These are phyloP conservation scores for Carex pumila DNA, from an alignment of 176 grass and related monocot species.

Conservation along the genomic window DNA sequence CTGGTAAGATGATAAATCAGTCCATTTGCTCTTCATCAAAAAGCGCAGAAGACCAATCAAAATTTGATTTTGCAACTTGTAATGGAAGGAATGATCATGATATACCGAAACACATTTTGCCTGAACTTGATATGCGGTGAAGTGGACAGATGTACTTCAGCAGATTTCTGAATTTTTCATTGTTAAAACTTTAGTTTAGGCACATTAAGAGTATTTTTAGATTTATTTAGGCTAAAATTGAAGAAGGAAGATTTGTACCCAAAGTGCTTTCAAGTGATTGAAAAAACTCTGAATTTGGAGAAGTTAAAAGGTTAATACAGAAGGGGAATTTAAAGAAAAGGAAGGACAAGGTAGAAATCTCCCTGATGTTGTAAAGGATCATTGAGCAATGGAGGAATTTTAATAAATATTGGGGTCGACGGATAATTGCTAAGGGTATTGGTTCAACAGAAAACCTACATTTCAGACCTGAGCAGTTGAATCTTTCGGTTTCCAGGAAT, in stretches of 20 bases:
- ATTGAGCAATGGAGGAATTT: background rate
- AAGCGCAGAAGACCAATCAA: background rate
- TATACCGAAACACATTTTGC: constrained; percentile 16
- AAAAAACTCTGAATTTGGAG: background rate
- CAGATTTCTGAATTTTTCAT: background rate
- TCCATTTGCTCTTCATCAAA: background rate
- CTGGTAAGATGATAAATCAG: constrained; percentile 1
- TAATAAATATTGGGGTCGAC: background rate
- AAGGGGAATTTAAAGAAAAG: constrained; percentile 1
- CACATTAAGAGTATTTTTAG: constrained; percentile 10
- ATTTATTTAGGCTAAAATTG: background rate
- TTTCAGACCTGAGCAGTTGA: background rate
- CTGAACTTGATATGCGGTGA: constrained; percentile 4
- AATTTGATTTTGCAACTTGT: background rate
- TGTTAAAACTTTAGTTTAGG: constrained; percentile 14
- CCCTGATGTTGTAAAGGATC: background rate
- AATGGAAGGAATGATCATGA: background rate
- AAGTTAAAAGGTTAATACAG: background rate
- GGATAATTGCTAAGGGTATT: background rate
- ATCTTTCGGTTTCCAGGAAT: background rate
- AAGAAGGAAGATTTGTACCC: constrained; percentile 1
- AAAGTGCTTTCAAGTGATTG: background rate
- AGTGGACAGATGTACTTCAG: background rate
- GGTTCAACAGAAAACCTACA: background rate
- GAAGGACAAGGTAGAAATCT: background rate